A percentile compares a stretch with the other conserved stretches of the same genome.
Conservation (phyloP, 2,329 filamentous ascomycete genomes). For the Coleophoma cylindrospora region DNA sequence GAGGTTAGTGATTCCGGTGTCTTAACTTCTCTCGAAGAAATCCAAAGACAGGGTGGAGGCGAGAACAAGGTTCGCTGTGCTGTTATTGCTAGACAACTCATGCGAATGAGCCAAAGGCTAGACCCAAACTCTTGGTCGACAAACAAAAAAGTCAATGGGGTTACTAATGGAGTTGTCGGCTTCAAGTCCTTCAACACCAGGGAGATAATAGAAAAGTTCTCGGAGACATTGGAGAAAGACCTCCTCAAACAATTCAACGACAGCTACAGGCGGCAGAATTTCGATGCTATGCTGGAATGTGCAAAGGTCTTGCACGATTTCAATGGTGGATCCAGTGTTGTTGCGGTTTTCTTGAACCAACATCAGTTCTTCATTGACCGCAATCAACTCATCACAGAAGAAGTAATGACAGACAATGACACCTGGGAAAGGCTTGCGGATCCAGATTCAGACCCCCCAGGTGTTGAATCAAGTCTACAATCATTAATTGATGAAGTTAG, state of each 20-base stretch:
- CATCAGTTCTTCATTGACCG: slow-evolving; percentile 99
- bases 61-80: slow-evolving; percentile 94
- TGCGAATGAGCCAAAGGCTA: slow-evolving; percentile 88
- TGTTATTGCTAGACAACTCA: slow-evolving; percentile 85
- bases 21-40: slow-evolving; percentile 80
- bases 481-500: slow-evolving; percentile 91
- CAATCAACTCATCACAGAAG: slow-evolving; percentile 79
- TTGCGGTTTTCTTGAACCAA: slow-evolving; percentile 95
- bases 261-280: slow-evolving; percentile 91
- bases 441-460: slow-evolving; percentile 85
- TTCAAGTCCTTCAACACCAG: slow-evolving; percentile 59
- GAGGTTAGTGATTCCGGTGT: slow-evolving; percentile 90
- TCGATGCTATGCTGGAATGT: slow-evolving; percentile 97
- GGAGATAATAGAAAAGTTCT: slow-evolving; percentile 93
- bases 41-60: slow-evolving; percentile 71
- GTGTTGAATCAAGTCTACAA: slow-evolving; percentile 87
- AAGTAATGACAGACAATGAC: slow-evolving; percentile 47
- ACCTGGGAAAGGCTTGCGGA: slow-evolving; percentile 92
- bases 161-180: slow-evolving; percentile 32
- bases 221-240: slow-evolving; percentile 92
- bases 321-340: slow-evolving; percentile 91
- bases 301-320: slow-evolving; percentile 92
- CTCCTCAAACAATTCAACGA: slow-evolving; percentile 94
- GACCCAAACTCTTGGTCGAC: slow-evolving; percentile 69
- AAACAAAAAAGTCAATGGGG: slow-evolving; percentile 46